Percentiles rank a stretch among this genome's conserved stretches.
Evolutionary conservation across 164 flowering plant species (phyloP).

Genomic region (Piper longum): DNA sequence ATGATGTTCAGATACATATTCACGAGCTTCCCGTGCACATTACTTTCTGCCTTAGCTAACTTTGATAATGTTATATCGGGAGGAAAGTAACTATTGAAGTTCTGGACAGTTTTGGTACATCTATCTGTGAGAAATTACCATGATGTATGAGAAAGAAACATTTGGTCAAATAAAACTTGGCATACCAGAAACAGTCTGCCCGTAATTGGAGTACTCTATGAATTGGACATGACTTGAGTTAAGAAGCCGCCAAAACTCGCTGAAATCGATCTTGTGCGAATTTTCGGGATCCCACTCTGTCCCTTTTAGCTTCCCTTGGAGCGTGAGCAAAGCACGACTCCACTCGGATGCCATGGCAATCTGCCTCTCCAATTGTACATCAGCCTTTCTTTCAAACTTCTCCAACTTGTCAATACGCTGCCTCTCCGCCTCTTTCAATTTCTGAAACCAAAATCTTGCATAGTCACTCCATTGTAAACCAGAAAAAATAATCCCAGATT

Average conservation of each 20-base stretch:
- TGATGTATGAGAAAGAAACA: too few species aligned
- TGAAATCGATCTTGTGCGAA: conserved; percentile 64
- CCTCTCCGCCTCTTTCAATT: conserved; percentile 60
- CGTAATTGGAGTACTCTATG: conserved; percentile 87
- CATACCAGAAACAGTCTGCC: conserved; percentile 52
- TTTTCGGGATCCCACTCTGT: conserved; percentile 90
- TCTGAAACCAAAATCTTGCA: conserved; percentile 26
- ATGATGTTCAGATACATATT: too few species aligned
- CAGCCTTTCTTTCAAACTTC: conserved; percentile 60
- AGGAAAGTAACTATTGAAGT: too few species aligned
- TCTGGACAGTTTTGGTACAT: too few species aligned
- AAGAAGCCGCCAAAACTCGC: conserved; percentile 70
- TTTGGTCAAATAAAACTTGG: background rate
- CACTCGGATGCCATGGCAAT: conserved; percentile 80
- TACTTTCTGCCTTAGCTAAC: too few species aligned
- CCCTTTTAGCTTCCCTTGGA: conserved; percentile 78
- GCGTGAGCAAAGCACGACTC: conserved; percentile 63
- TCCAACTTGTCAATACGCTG: conserved; percentile 55
- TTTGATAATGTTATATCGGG: too few species aligned
- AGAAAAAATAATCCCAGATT: background rate
- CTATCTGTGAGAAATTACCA: too few species aligned
- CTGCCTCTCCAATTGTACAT: conserved; percentile 80
- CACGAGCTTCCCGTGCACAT: too few species aligned
- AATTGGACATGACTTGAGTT: conserved; percentile 70
- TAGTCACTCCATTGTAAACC: background rate